These are phyloP conservation scores for Sporothrix curviconia DNA, from an alignment of 2,329 filamentous ascomycete genomes.

Conservation along the genomic window DNA sequence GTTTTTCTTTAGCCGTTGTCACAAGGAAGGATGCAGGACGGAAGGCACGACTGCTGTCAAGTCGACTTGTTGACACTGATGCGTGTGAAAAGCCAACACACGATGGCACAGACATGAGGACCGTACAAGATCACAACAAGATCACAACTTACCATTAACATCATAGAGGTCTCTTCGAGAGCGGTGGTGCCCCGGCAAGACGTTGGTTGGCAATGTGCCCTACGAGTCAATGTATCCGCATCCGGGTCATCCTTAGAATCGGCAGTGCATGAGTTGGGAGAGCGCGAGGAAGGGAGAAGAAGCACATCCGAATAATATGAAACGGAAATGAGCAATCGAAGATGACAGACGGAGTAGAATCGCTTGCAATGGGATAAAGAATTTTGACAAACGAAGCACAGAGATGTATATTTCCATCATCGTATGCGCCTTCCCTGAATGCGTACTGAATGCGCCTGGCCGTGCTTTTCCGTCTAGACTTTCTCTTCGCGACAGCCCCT, in stretches of 20 bases:
- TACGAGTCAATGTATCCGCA: background rate
- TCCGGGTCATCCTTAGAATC: slow-evolving; percentile 7
- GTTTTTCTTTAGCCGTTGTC: background rate
- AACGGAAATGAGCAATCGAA: background rate
- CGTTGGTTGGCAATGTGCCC: too few relatives aligned
- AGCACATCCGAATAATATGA: background rate
- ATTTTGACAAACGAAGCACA: background rate
- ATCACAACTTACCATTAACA: too few relatives aligned
- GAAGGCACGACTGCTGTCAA: background rate
- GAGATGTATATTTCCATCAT: too few relatives aligned
- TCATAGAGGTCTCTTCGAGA: too few relatives aligned
- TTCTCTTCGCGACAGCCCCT: background rate
- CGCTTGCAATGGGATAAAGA: too few relatives aligned
- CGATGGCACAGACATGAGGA: background rate
- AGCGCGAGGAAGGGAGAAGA: background rate
- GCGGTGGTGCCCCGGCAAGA: too few relatives aligned
- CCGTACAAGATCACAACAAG: background rate
- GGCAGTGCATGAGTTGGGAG: slow-evolving; percentile 3
- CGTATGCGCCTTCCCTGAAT: too few relatives aligned
- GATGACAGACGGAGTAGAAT: background rate
- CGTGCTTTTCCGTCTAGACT: too few relatives aligned
- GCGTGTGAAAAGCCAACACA: too few relatives aligned
- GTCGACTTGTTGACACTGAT: too few relatives aligned
- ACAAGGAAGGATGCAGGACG: background rate
- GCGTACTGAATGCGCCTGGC: too few relatives aligned